Conservation (phyloP, 441 rosid genomes). For the Geranium incanum region DNA sequence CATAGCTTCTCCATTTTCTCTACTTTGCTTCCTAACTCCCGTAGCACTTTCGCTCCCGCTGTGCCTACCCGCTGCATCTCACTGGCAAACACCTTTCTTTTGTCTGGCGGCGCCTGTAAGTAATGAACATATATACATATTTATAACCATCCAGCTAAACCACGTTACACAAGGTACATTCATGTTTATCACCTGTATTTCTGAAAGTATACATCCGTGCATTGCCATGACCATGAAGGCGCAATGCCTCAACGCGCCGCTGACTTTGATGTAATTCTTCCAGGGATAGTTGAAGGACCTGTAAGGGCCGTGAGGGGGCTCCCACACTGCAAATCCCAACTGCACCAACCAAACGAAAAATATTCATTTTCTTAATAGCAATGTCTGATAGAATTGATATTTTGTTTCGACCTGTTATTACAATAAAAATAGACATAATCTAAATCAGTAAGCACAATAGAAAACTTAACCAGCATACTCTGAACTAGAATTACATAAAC, state of each 20-base stretch:
- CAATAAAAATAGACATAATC: too few species aligned
- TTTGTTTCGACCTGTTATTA: too few species aligned
- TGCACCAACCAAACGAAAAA: constrained; percentile 22
- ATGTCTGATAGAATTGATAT: too few species aligned
- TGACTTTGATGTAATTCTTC: constrained; percentile 45
- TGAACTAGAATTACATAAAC: too few species aligned
- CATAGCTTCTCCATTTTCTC: constrained; percentile 67
- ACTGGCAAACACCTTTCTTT: constrained; percentile 46
- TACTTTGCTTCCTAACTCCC: constrained; percentile 61
- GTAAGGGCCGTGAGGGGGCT: constrained; percentile 75
- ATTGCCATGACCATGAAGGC: constrained; percentile 75
- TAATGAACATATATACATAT: not conserved
- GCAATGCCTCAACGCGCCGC: constrained; percentile 69
- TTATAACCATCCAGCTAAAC: too few species aligned
- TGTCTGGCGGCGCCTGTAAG: constrained; percentile 71
- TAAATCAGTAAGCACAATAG: too few species aligned
- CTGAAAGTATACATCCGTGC: constrained; percentile 71
- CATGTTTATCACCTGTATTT: constrained; percentile 46
- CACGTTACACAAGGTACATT: too few species aligned
- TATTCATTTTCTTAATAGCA: too few species aligned
- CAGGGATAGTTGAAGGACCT: constrained; percentile 56
- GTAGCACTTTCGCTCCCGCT: constrained; percentile 67
- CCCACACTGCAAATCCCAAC: constrained; percentile 69
- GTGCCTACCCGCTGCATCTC: constrained; percentile 77
- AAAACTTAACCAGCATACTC: too few species aligned